Conservation (phyloP, 2,329 filamentous ascomycete genomes). For the Cordyceps javanica region DNA sequence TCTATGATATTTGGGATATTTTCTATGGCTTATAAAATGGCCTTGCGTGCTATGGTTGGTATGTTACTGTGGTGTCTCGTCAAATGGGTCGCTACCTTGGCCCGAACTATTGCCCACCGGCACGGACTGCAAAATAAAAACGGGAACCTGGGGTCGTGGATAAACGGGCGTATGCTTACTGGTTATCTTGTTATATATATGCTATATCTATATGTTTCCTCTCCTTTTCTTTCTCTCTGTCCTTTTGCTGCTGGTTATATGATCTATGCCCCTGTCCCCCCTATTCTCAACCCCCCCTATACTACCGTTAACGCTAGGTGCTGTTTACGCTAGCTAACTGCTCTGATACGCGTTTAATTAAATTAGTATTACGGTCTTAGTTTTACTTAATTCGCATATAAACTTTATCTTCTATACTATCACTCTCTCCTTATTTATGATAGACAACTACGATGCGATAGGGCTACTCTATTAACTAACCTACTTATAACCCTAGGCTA, state of each 20-base stretch:
- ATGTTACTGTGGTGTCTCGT: background rate
- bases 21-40: background rate
- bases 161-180: background rate
- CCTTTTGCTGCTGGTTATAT: background rate
- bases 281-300: too few species aligned
- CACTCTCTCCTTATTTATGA: background rate
- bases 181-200: background rate
- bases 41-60: background rate
- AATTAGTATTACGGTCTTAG: background rate
- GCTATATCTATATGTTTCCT: background rate
- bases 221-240: background rate
- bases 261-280: background rate
- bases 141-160: background rate
- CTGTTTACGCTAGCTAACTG: background rate
- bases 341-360: background rate
- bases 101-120: background rate
- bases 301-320: background rate
- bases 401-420: background rate
- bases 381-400: too few species aligned
- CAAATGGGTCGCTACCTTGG: background rate
- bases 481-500: too few species aligned
- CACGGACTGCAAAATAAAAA: background rate
- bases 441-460: background rate
- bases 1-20: background rate
- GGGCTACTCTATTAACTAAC: too few species aligned